Evolutionary conservation across 768 basidiomycete genomes (phyloP), one percentile per base, ranked within the genome.

Genomic region (Gloeostereum incarnatum): DNA sequence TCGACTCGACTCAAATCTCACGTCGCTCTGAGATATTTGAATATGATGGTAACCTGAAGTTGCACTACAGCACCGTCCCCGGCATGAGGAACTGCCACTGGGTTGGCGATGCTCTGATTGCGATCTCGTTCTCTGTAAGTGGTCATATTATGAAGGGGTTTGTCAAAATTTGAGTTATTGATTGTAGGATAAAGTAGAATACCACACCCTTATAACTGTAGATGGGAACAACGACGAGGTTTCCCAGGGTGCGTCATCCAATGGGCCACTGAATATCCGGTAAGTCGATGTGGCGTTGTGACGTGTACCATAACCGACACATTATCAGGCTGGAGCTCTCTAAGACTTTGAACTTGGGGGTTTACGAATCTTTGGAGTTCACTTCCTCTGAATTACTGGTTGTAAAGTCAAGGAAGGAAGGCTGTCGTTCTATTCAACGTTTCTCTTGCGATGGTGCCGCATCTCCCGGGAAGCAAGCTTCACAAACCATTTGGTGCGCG

Each of bases 181-280:
- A 30, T 26, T 46, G 7, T 40, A 75, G 71, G 61, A 65, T 29
- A 59, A 55, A 37, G 56, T 59, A 18, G 66, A 69, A 42, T 35
- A 60, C 5, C 66, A 66, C 42, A 40, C 36, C 27, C 40, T 67
- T 18, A 54, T 56, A 40, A 37, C 26, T 5, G 59, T 62, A 4
- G 57, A 69, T 44, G 50, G 58, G 18, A 57, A 64, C 42, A 58
- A 63, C 30, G 56, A 63, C 29, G 47, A 48, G 10, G 36, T 54
- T 5, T 21, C n/a, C n/a, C n/a, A 14, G 6, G 38, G 32, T 10
- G 40, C 21, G 2, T 3, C 32, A 14, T 7, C 34, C 26, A 23
- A 36, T 19, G 36, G 36, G 3, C 24, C 23, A 18, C 18, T 47
- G 4, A 38, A 35, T 34, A 26, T 38, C 9, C 38, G 40, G 52